A percentile compares a stretch with the other conserved stretches of the same genome.
Evolutionary conservation across 495 filamentous ascomycete genomes (phyloP).

Genomic region (Talaromyces borbonicus): DNA sequence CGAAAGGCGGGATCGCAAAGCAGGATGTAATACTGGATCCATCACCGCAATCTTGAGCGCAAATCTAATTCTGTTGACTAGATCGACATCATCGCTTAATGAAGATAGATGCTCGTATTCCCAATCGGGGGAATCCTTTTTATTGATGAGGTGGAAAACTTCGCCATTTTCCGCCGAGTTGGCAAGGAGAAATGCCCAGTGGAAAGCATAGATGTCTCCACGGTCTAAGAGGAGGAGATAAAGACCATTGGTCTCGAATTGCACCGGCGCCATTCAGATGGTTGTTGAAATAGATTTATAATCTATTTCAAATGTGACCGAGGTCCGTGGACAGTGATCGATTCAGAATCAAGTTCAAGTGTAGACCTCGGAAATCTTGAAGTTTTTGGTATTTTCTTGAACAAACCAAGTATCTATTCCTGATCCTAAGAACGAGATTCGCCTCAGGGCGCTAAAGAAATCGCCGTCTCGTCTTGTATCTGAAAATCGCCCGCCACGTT

Average conservation of each 20-base stretch:
- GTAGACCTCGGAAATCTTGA: too few species aligned
- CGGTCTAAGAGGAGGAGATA: conserved; percentile 15
- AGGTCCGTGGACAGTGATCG: too few species aligned
- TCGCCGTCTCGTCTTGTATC: too few species aligned
- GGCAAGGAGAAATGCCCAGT: conserved; percentile 18
- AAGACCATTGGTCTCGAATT: conserved; percentile 3
- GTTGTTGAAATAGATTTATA: too few species aligned
- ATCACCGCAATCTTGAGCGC: conserved; percentile 16
- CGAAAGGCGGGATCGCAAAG: conserved; percentile 11
- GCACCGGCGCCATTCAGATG: too few species aligned
- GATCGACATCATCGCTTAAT: conserved; percentile 6
- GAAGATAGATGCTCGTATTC: conserved; percentile 10
- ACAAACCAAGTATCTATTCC: too few species aligned
- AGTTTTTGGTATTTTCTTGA: too few species aligned
- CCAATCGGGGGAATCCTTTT: conserved; percentile 8
- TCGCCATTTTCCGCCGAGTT: conserved; percentile 8
- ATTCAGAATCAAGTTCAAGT: too few species aligned
- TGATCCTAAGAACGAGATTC: too few species aligned
- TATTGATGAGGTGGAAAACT: conserved; percentile 14
- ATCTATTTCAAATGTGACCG: too few species aligned
- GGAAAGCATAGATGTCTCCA: conserved; percentile 13
- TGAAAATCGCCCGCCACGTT: too few species aligned
- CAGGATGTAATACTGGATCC: conserved; percentile 13
- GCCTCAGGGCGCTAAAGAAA: too few species aligned
- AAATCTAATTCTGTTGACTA: conserved; percentile 7